Base-by-base conservation (phyloP, 1,139 yeast species). In the Hansenula lynferdii region DNA sequence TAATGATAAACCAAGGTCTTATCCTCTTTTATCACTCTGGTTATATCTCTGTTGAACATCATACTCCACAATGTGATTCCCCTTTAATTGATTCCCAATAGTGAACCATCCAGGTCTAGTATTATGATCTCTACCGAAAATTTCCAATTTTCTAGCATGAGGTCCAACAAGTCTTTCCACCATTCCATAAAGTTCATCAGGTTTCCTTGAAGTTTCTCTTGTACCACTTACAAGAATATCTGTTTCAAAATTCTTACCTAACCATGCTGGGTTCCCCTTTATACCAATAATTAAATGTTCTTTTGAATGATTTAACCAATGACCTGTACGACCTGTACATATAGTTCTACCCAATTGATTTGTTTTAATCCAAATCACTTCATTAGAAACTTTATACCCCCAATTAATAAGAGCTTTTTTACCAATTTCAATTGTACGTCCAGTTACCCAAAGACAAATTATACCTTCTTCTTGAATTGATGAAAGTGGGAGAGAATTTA, bases 291-390 rank as follows among this genome's bases (percentile, higher is more conserved):
- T 62, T 34, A 87, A 67, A 57, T 90, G 97, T 60, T 90, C 97
- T 52, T 90, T 90, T 1, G 96, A 85, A 60, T 90, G 97, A 56
- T 90, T 90, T 36, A 90, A 67, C 97, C 97, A 90, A 58, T 90
- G 97, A 0, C 97, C 97, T 0, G 97, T 90, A 45, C 97, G 67
- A 1, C 97, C 97, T 0, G 97, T 90, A 43, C 94, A 92, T 37
- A 90, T 89, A 0, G 96, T 90, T 45, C 96, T 66, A 24, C 82
- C 78, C 43, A 90, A 64, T 57, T 90, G 97, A 58, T 90, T 90
- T 10, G 94, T 76, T 58, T 90, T 90, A 43, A 87, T 75, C 97
- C 97, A 90, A 17, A 90, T 76, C 49, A 90, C 62, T 58, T 89
- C 97, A 57, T 89, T 92, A 20, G 77, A 65, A 7, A 83, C 76